Base-by-base conservation (phyloP, 176 grass and related monocot species). In the Alopecurus myosuroides region DNA sequence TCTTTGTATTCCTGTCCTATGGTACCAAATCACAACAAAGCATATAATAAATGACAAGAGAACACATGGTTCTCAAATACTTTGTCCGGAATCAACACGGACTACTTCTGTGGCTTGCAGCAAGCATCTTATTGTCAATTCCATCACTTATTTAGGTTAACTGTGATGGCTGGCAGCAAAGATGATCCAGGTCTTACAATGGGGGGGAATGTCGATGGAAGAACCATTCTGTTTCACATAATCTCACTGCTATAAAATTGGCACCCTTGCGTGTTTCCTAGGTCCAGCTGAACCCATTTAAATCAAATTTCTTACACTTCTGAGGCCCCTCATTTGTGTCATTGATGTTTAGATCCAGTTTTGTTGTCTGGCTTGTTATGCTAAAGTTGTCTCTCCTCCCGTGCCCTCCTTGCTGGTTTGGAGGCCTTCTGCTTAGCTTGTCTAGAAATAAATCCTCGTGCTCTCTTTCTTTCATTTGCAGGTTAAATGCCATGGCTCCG, bases 241-340 rank as follows among this genome's bases (percentile, higher is more conserved):
- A 46, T 67, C 57, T 62, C 40, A 12, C 40, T 60, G 13, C 36
- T 53, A 42, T 14, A 51, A 33, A 64, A 42, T 42, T 79, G 80
- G 62, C 75, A 75, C 29, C 61, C 39, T 84, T 41, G 30, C 15
- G 5, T 39, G 50, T 36, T 70, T 60, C 44, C 80, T 94, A 96
- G 71, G 76, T 87, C 91, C 97, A 99, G 77, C 92, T 89, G 84
- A 92, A 82, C 64, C 97, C 91, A 86, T 99, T 99, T 55, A 99
- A 85, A 74, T 99, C 97, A 48, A 98, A 88, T 63, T 94, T 88
- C 86, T 94, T 94, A 81, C 86, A 85, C 62, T 81, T 84, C 25
- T 90, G 82, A 76, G 80, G 46, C 36, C 63, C 85, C 7, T 93
- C 91, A 77, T 81, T 82, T 60, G 71, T 50, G 65, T 91, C 89